Evolutionary conservation across 2,329 filamentous ascomycete species (phyloP).

Genomic region (Ophiostoma sp.): DNA sequence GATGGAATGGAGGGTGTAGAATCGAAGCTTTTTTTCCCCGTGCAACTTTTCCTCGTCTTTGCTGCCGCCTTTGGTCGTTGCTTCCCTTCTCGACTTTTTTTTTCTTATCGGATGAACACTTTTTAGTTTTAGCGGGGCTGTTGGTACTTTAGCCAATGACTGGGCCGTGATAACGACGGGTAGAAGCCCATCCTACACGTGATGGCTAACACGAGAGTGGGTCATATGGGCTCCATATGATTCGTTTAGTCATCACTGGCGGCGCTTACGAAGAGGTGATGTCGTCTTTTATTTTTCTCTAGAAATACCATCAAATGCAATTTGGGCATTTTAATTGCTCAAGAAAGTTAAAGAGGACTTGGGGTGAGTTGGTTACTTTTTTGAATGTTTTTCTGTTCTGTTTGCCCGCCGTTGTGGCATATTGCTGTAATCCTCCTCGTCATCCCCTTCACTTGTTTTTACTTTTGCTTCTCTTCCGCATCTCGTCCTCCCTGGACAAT

Average conservation of each 20-base stretch:
- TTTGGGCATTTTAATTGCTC: too few species aligned
- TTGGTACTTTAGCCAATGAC: not conserved
- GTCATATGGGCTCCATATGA: not conserved
- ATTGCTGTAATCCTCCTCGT: not conserved
- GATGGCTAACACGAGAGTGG: slow-evolving; percentile 8
- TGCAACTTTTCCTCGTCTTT: not conserved
- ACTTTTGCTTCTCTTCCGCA: not conserved
- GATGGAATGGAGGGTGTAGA: slow-evolving; percentile 2
- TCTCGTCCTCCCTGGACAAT: not conserved
- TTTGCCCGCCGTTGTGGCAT: not conserved
- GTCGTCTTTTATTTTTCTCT: not conserved
- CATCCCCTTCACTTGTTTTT: not conserved
- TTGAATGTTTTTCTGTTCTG: too few species aligned
- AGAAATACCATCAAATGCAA: too few species aligned
- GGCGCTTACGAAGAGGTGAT: not conserved
- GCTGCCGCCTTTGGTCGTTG: slow-evolving; percentile 5
- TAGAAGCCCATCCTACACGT: not conserved
- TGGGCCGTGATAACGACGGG: not conserved
- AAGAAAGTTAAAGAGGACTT: too few species aligned
- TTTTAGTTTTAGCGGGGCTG: slow-evolving; percentile 13
- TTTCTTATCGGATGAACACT: slow-evolving; percentile 24
- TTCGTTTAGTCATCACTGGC: not conserved
- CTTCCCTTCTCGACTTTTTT: slow-evolving; percentile 21
- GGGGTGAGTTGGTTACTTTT: too few species aligned
- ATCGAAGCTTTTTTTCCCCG: slow-evolving; percentile 16